phyloP scores from a whole-genome alignment of 148 eudicot genomes.

The Cornus kousa region DNA sequence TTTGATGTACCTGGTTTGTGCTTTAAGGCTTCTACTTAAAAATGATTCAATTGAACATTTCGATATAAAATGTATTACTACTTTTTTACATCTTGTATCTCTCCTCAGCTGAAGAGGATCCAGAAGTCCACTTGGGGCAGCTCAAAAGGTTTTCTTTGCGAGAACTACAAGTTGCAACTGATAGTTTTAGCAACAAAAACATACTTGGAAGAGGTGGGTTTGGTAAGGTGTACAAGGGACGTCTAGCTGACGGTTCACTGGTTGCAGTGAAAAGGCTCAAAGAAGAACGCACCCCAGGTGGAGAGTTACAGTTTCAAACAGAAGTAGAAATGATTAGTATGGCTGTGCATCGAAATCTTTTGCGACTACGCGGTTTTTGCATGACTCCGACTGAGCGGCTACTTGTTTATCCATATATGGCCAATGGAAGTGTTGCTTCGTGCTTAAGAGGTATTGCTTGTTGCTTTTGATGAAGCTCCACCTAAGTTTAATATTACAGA shows the following conservation, averaged over 20 bases:
- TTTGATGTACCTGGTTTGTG: constrained; percentile 55
- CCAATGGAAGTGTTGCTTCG: constrained; percentile 49
- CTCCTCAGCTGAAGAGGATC: constrained; percentile 52
- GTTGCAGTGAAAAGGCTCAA: constrained; percentile 55
- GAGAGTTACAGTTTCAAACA: constrained; percentile 51
- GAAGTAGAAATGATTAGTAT: constrained; percentile 62
- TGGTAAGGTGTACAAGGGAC: constrained; percentile 54
- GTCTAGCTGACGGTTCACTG: constrained; percentile 50
- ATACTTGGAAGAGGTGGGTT: constrained; percentile 59
- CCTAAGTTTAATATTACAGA: neutral
- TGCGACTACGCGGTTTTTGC: constrained; percentile 49
- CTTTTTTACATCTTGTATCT: neutral
- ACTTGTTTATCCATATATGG: constrained; percentile 56
- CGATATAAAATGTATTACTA: neutral
- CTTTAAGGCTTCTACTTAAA: neutral
- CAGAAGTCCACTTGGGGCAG: constrained; percentile 51
- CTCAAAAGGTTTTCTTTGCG: constrained; percentile 49
- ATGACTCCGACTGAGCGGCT: constrained; percentile 51
- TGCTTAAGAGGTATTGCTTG: constrained; percentile 40
- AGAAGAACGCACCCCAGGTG: constrained; percentile 48
- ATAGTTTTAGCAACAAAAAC: constrained; percentile 44
- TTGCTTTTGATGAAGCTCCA: neutral
- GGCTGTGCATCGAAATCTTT: constrained; percentile 52
- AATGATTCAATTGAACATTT: neutral
- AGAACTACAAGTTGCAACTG: constrained; percentile 50